Evolutionary conservation across 2,329 filamentous ascomycete species (phyloP), one percentile per base, ranked within the genome.

Genomic region (Aureobasidium sp.): DNA sequence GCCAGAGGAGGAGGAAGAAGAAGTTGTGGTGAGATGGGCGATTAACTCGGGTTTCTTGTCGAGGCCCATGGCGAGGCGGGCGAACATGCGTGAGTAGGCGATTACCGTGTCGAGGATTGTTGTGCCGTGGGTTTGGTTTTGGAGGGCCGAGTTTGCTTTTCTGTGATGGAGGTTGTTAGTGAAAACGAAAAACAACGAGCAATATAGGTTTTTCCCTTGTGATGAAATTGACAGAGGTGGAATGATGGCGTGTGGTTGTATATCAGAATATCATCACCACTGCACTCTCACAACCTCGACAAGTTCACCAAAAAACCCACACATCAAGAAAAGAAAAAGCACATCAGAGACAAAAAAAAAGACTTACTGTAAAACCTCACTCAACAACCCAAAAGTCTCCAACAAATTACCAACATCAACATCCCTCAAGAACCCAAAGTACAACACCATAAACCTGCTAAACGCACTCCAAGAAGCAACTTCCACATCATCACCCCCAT

Each of bases 101-200:
- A 96, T 86, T 70, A 91, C 89, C 3, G 90, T 91, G 45, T 90
- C 87, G 44, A 97, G 83, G 68, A 97, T 85, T 68, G 96, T 82
- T 33, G 87, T 83, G 35, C 93, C 93, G 71, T 91, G 86, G 14
- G 85, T 86, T 1, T 88, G 85, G 69, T 96, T 88, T 7, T 86
- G 85, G 52, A 97, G 83, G 0, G 92, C 91, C 22, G 89, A 89
- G 29, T 91, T 88, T 67, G 89, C 94, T 68, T 91, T 88, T 70
- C 90, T 93, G 63, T 27, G 58, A 24, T 24, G 24, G 24, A 24
- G 24, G 24, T 24, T 24, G 24, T 24, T 24, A 24, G 24, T 24
- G 24, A 24, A 24, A 24, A 24, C 24, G 24, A 24, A 2, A 24
- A 24, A 24, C 24, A 24, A 24, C 24, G 24, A 24, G 24, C 24